Evolutionary conservation across 768 basidiomycete genomes (phyloP).

Genomic region (Mycena amicta): DNA sequence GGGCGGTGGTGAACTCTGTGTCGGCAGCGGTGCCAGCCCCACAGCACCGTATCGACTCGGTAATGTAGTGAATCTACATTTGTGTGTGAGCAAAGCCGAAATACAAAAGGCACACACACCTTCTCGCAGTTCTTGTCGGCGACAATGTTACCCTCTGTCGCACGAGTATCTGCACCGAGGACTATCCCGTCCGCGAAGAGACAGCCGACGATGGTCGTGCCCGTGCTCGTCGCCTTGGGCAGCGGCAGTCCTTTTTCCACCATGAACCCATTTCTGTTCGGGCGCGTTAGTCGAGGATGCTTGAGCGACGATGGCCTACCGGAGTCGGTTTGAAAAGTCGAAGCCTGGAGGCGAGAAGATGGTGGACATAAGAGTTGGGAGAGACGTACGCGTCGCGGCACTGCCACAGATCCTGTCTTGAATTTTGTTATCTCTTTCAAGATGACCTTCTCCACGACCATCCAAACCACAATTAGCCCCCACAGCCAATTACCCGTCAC

Average conservation of each 20-base stretch:
- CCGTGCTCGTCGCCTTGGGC: conserved; percentile 88
- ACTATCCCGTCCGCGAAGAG: conserved; percentile 91
- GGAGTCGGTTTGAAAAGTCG: conserved; percentile 74
- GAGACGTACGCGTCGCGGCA: conserved; percentile 15
- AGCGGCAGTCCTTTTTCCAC: conserved; percentile 68
- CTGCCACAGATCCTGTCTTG: not conserved
- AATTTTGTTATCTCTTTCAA: not conserved
- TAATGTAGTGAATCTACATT: conserved; percentile 95
- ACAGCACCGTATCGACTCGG: conserved; percentile 94
- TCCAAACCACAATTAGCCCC: conserved; percentile 84
- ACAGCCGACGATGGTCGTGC: conserved; percentile 98
- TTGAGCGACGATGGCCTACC: no score
- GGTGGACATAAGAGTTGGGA: conserved; percentile 36
- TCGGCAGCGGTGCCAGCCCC: conserved; percentile 99
- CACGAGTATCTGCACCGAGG: conserved; percentile 94
- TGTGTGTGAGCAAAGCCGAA: not conserved
- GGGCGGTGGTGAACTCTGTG: conserved; percentile 91
- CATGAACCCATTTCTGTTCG: conserved; percentile 70
- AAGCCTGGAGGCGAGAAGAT: conserved; percentile 63
- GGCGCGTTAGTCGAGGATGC: no score
- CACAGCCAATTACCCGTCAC: conserved; percentile 74
- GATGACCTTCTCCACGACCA: not conserved
- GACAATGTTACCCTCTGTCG: conserved; percentile 92
- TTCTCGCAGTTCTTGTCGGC: conserved; percentile 99
- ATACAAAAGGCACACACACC: no score